Base-by-base conservation (phyloP, 441 rosid species). In the Pelargonium cotyledonis region DNA sequence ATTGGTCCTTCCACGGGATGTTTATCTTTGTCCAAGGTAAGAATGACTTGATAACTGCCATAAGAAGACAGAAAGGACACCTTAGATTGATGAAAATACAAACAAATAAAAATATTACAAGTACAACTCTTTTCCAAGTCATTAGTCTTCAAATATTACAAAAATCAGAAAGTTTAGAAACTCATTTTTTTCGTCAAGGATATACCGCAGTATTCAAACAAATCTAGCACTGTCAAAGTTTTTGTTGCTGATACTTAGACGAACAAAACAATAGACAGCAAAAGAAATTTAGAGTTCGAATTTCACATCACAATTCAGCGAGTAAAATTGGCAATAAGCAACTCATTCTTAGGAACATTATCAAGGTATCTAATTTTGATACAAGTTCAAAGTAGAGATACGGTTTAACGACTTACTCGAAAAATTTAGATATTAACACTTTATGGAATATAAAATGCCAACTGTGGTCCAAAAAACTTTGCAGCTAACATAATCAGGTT, bases 1-100 rank as follows among this genome's bases (percentile, higher is more conserved):
- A 95, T 69, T 29, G 99, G 94, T 77, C 99, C 98, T 4, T 89
- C 92, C 6, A 84, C 65, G 0, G 70, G 70, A 63, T 95, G 93
- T 72, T 88, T 89, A 12, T 83, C 86, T 76, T 81, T 85, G 79
- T 90, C 96, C 68, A 95, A 75, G 18, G 78, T 78, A 70, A 66
- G 84, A 63, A 83, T n/a, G 73, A 88, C 96, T 83, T 90, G 96
- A 68, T 90, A 95, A 81, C 98, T 95, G 91, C 82, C 75, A 51
- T 58, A 44, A 62, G 6, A 31, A 64, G 53, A 58, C 47, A 35
- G 26, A 26, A 26, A 26, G 31, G 31, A 26, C 9, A 15, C 58
- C 12, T 51, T 51, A 62, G 47, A 15, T 26, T 26, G 62, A 63
- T 26, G 0, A 57, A 74, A 65, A 63, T 16, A 51, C 63, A 7